These are phyloP conservation scores for Amylocystis lapponica DNA, from an alignment of 768 basidiomycete species.

Conservation along the genomic window DNA sequence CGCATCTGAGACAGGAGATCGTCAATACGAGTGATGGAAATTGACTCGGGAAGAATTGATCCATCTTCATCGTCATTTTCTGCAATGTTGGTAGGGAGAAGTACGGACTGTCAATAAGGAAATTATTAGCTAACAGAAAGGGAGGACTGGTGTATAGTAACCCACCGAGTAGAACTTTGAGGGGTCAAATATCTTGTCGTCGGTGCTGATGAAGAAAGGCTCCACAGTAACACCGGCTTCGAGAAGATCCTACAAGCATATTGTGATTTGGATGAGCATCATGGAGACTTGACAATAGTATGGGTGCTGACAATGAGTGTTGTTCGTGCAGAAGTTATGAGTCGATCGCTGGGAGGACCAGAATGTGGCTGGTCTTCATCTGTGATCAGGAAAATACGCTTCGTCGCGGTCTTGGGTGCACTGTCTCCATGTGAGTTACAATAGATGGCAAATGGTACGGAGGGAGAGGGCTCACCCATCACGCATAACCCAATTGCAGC, in stretches of 20 bases:
- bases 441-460: not conserved
- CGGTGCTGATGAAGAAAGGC: conserved; percentile 82
- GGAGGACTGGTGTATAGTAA: not conserved
- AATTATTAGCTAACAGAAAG: not conserved
- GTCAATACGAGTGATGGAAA: conserved; percentile 72
- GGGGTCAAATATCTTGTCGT: conserved; percentile 62
- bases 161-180: conserved; percentile 76
- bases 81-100: conserved; percentile 46
- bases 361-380: conserved; percentile 78
- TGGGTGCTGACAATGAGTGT: conserved; percentile 51
- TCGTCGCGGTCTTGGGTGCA: conserved; percentile 83
- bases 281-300: not conserved
- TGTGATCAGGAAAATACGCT: conserved; percentile 90
- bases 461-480: conserved; percentile 78
- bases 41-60: conserved; percentile 53
- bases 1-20: conserved; percentile 78
- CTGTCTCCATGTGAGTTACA: conserved; percentile 31
- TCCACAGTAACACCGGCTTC: conserved; percentile 77
- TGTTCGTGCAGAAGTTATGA: conserved; percentile 64
- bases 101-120: conserved; percentile 42
- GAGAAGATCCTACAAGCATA: conserved; percentile 77
- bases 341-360: conserved; percentile 47
- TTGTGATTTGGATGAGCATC: too few relatives aligned
- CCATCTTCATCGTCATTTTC: conserved; percentile 47
- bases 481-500: conserved; percentile 84